phyloP scores from a whole-genome alignment of 371 early-diverging fungal species.

The Mucor racemosus region DNA sequence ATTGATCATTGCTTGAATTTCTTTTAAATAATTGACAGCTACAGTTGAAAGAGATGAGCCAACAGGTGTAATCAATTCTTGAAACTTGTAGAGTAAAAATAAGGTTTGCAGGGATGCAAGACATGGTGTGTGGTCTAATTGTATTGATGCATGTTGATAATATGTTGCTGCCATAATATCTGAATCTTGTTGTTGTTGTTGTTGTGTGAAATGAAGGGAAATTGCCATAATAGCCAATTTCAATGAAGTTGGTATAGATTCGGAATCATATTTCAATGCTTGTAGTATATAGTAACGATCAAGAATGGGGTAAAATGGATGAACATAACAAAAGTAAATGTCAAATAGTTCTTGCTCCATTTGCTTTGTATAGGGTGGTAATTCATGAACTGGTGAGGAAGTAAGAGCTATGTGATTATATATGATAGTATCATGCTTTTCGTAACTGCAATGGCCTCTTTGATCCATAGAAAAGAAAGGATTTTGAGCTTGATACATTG shows the following conservation, averaged over 20 bases:
- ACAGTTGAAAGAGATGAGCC: slow-evolving; percentile 16
- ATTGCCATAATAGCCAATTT: slow-evolving; percentile 21
- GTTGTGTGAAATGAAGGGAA: slow-evolving; percentile 8
- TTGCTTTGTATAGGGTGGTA: slow-evolving; percentile 20
- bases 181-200: neutral
- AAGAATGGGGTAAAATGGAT: slow-evolving; percentile 68
- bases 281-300: slow-evolving; percentile 9
- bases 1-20: slow-evolving; percentile 18
- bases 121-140: slow-evolving; percentile 9
- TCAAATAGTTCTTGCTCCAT: slow-evolving; percentile 56
- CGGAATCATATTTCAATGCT: neutral
- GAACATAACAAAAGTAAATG: slow-evolving; percentile 66
- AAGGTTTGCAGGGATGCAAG: slow-evolving; percentile 22
- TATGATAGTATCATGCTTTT: slow-evolving; percentile 11
- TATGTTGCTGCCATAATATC: slow-evolving; percentile 17
- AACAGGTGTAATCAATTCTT: slow-evolving; percentile 28
- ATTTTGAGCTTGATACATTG: slow-evolving; percentile 10
- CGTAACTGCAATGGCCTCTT: slow-evolving; percentile 24
- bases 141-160: slow-evolving; percentile 14
- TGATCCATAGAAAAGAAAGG: slow-evolving; percentile 24
- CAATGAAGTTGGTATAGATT: slow-evolving; percentile 10
- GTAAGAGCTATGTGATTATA: neutral
- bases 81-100: slow-evolving; percentile 34
- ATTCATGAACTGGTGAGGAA: slow-evolving; percentile 3
- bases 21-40: slow-evolving; percentile 17